Conservation (phyloP, 805 yeast species). For the Wickerhamomyces strasburgensis region DNA sequence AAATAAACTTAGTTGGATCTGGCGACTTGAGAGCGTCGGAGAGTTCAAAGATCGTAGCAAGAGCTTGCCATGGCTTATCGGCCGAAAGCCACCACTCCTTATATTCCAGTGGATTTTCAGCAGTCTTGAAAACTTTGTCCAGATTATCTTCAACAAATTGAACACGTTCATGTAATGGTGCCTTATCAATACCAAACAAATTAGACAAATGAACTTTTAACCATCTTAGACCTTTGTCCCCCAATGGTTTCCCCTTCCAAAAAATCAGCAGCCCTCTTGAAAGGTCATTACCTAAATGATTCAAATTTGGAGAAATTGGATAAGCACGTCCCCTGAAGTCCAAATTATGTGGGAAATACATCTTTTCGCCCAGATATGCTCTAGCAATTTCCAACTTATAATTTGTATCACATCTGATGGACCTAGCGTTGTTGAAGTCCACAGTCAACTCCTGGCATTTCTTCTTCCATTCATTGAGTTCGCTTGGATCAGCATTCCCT, state of each 20-base stretch:
- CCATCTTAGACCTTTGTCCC: conserved; percentile 65
- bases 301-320: conserved; percentile 75
- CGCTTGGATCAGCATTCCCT: conserved; percentile 65
- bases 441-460: conserved; percentile 51
- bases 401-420: conserved; percentile 90
- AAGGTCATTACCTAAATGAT: conserved; percentile 76
- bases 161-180: conserved; percentile 59
- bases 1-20: conserved; percentile 60
- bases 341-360: conserved; percentile 75
- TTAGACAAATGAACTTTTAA: conserved; percentile 72
- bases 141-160: conserved; percentile 53
- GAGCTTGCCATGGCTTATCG: conserved; percentile 81
- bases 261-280: conserved; percentile 66
- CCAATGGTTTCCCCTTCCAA: conserved; percentile 73
- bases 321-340: conserved; percentile 85
- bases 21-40: conserved; percentile 53
- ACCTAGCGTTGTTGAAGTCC: conserved; percentile 63
- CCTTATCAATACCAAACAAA: conserved; percentile 70
- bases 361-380: conserved; percentile 76
- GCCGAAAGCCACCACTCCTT: conserved; percentile 66
- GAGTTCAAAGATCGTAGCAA: conserved; percentile 66
- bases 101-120: conserved; percentile 54
- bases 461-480: conserved; percentile 62
- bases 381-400: conserved; percentile 94
- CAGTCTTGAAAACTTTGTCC: conserved; percentile 51